Evolutionary conservation across 495 filamentous ascomycete genomes (phyloP), one percentile per base, ranked within the genome.

Genomic region (Aspergillus diversus): DNA sequence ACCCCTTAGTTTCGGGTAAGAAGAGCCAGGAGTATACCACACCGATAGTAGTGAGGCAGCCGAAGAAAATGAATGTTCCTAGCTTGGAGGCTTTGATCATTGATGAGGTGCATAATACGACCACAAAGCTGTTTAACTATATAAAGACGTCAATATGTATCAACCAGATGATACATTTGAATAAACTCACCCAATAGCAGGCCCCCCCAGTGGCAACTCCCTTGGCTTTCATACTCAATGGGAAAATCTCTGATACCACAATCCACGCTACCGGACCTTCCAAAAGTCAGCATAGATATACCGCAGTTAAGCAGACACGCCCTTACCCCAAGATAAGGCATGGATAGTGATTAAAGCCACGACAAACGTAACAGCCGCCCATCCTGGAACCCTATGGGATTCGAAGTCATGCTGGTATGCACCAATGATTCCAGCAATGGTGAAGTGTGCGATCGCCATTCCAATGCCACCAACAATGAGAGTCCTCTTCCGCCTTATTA

Each of bases 71-170:
- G 65, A 77, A 82, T 0, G 79, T 72, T 5, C 78, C 79, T 50
- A 69, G 75, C 33, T 71, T 74, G 57, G 70, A 75, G 5, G 55
- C 60, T 1, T 48, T 52, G 42, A 81, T 65, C 64, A 82, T 75
- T 16, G 75, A 73, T 7, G 71, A 71, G 12, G 79, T 82, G 15
- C 72, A 68, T 3, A 79, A 65, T 15, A 67, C 79, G 63, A 82
- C 75, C 32, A 72, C 74, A 48, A 82, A 82, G 66, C 81, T 82
- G 69, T 75, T 78, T 52, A 89, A 78, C 83, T 87, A 80, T 0
- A 49, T 1, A 39, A 39, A 27, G 16, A 32, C 27, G 54, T 35
- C 6, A 57, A n/a, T 16, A n/a, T 33, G 16, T 42, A 34, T 42
- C 15, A 55, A 16, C 15, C 13, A 52, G 21, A 5, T 46, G 46